A percentile compares a stretch with the other conserved stretches of the same genome.
Conservation (phyloP, 148 eudicot genomes). For the Vaccinium vitisidaea region DNA sequence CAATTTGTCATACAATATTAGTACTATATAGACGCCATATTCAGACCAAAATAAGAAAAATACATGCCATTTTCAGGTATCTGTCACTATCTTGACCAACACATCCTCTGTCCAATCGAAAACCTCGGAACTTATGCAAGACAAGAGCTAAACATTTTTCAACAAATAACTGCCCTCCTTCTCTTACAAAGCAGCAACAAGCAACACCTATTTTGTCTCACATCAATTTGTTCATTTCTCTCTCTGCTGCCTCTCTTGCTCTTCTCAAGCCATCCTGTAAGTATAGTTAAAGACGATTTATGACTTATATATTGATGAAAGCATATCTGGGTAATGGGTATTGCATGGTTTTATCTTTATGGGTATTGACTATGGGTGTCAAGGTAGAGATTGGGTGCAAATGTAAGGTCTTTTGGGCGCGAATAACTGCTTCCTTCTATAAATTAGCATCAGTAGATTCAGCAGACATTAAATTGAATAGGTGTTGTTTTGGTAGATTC, state of each 20-base stretch:
- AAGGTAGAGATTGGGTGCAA: neutral
- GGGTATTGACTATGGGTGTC: neutral
- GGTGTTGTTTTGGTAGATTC: too few relatives aligned
- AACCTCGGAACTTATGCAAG: neutral
- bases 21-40: neutral
- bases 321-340: neutral
- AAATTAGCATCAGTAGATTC: neutral
- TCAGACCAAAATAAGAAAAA: neutral
- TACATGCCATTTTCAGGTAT: neutral
- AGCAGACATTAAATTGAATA: neutral
- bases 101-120: neutral
- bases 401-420: neutral
- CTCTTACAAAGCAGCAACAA: neutral
- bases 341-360: neutral
- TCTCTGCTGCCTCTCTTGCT: neutral
- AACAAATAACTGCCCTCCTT: neutral
- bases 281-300: neutral
- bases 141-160: neutral
- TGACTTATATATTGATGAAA: neutral
- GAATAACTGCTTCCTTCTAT: neutral
- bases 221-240: neutral
- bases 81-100: neutral
- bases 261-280: neutral
- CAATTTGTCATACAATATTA: neutral
- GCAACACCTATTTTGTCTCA: neutral